Percentiles rank a stretch among this genome's conserved stretches.
Evolutionary conservation across 768 basidiomycete species (phyloP).

Genomic region (Fomitopsis serialis): DNA sequence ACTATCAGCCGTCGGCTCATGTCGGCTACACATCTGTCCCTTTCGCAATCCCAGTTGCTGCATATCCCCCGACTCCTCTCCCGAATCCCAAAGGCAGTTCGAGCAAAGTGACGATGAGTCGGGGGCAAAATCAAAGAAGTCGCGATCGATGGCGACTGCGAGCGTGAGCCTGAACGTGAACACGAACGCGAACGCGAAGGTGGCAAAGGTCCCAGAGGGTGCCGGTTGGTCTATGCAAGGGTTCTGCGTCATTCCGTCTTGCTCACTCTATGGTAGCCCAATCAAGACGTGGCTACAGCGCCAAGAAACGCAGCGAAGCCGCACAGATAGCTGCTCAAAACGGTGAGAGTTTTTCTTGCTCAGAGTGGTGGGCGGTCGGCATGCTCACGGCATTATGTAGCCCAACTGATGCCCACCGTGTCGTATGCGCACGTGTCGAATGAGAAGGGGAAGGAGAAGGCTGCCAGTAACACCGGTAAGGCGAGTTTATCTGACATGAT

Average conservation of each 20-base stretch:
- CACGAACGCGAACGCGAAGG: constrained; percentile 28
- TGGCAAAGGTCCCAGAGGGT: constrained; percentile 25
- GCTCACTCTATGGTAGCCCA: constrained; percentile 16
- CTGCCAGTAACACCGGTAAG: constrained; percentile 13
- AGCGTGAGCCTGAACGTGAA: too few relatives aligned
- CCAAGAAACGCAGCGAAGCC: constrained; percentile 70
- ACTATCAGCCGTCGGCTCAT: constrained; percentile 4
- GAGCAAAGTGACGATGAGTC: constrained; percentile 35
- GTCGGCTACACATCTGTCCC: constrained; percentile 9
- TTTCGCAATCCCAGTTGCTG: constrained; percentile 2
- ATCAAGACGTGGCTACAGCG: constrained; percentile 63
- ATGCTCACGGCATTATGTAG: constrained; percentile 2
- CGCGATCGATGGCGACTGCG: too few relatives aligned
- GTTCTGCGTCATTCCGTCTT: neutral
- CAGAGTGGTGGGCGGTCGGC: constrained; percentile 1
- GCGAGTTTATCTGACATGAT: constrained; percentile 21
- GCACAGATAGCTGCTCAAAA: constrained; percentile 61
- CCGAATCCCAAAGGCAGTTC: constrained; percentile 32
- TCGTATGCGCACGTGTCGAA: constrained; percentile 32
- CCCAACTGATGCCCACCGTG: constrained; percentile 26
- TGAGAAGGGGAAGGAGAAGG: constrained; percentile 44
- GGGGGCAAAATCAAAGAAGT: constrained; percentile 42
- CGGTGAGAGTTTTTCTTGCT: constrained; percentile 34
- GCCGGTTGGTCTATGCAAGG: constrained; percentile 20
- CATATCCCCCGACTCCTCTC: constrained; percentile 7